Percentiles rank a stretch among this genome's conserved stretches.
phyloP scores from a whole-genome alignment of 208 protist species.

The Wallacemonas sp. region DNA sequence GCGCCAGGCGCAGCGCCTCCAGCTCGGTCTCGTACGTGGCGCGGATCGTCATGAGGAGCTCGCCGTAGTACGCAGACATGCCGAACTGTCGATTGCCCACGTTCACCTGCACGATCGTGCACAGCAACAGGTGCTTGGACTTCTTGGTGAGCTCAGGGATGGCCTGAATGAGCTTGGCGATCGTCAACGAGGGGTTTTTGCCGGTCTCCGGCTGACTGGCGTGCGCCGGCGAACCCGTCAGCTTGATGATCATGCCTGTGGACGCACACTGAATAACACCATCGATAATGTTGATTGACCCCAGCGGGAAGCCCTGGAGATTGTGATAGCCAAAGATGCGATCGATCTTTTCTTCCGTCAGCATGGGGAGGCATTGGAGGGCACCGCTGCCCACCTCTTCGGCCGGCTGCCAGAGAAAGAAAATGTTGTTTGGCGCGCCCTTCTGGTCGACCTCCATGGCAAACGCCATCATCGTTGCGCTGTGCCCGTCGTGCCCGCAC shows the following conservation, averaged over 20 bases:
- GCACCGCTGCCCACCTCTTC: slow-evolving; percentile 35
- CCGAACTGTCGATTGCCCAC: slow-evolving; percentile 43
- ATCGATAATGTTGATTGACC: slow-evolving; percentile 29
- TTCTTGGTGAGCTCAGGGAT: slow-evolving; percentile 34
- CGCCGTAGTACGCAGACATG: slow-evolving; percentile 40
- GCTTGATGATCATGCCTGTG: slow-evolving; percentile 40
- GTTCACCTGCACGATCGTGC: slow-evolving; percentile 45
- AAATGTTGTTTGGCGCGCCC: slow-evolving; percentile 33
- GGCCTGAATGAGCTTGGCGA: slow-evolving; percentile 30
- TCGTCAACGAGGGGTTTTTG: slow-evolving; percentile 32
- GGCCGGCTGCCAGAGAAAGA: slow-evolving; percentile 44
- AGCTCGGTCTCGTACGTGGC: slow-evolving; percentile 34
- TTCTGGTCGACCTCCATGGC: slow-evolving; percentile 48
- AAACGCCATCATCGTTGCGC: slow-evolving; percentile 31
- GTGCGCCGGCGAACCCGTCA: slow-evolving; percentile 30
- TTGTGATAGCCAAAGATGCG: slow-evolving; percentile 46
- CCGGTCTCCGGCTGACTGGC: slow-evolving; percentile 35
- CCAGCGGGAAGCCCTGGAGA: slow-evolving; percentile 30
- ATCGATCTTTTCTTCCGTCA: slow-evolving; percentile 33
- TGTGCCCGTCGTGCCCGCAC: slow-evolving; percentile 43
- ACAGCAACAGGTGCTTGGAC: slow-evolving; percentile 33
- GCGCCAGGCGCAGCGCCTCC: slow-evolving; percentile 18
- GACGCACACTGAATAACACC: slow-evolving; percentile 40
- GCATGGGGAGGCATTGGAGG: slow-evolving; percentile 37
- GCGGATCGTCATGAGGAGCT: slow-evolving; percentile 40